Percentiles rank a stretch among this genome's conserved stretches.
Evolutionary conservation across 169 alveolate species (phyloP).

Genomic region (Cryptosporidium sp.): DNA sequence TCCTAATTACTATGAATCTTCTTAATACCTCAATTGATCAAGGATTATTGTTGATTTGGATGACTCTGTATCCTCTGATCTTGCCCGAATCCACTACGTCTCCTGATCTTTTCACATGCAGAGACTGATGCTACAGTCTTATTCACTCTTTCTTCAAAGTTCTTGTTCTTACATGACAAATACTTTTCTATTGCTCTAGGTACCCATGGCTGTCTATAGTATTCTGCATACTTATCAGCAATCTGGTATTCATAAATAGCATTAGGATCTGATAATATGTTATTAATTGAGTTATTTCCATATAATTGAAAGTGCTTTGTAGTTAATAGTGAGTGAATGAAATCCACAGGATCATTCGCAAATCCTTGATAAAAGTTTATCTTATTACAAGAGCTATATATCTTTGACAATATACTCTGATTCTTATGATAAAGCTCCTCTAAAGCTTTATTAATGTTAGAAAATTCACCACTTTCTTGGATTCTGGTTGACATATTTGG

Average conservation of each 20-base stretch:
- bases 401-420: slow-evolving; percentile 48
- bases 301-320: slow-evolving; percentile 71
- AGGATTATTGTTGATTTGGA: background rate
- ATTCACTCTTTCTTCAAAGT: slow-evolving; percentile 59
- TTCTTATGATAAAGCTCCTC: slow-evolving; percentile 70
- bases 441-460: slow-evolving; percentile 41
- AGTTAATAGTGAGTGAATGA: slow-evolving; percentile 58
- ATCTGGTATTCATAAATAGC: slow-evolving; percentile 72
- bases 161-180: slow-evolving; percentile 33
- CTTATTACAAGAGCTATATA: slow-evolving; percentile 51
- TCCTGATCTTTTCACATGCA: slow-evolving; percentile 46
- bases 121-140: slow-evolving; percentile 60
- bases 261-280: slow-evolving; percentile 73
- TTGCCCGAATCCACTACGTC: background rate
- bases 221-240: slow-evolving; percentile 71
- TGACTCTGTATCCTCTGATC: slow-evolving; percentile 19
- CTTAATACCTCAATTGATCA: background rate
- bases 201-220: slow-evolving; percentile 75
- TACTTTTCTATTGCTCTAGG: slow-evolving; percentile 73
- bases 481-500: slow-evolving; percentile 69
- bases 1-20: background rate
- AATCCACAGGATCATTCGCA: slow-evolving; percentile 62
- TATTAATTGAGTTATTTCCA: slow-evolving; percentile 58
- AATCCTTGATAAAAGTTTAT: slow-evolving; percentile 59
- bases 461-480: slow-evolving; percentile 61